These are phyloP conservation scores for Botrytis paeoniae DNA, from an alignment of 2,329 filamentous ascomycete genomes.

Conservation along the genomic window DNA sequence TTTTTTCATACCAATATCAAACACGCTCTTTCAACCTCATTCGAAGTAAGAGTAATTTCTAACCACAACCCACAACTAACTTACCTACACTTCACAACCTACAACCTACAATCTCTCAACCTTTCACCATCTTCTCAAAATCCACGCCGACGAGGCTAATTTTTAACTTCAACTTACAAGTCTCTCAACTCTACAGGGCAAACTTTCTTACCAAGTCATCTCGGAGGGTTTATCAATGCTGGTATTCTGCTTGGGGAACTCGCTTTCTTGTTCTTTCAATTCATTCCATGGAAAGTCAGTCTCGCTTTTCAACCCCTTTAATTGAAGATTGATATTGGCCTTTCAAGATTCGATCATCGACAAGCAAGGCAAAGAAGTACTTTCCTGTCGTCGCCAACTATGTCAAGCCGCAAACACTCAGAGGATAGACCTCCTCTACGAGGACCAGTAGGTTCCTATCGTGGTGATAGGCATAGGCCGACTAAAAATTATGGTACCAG, in stretches of 20 bases:
- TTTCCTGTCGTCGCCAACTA: background rate
- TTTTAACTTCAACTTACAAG: background rate
- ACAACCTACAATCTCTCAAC: background rate
- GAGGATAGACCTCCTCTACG: background rate
- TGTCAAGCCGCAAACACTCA: conserved; percentile 1
- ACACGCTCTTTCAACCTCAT: background rate
- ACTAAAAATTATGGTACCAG: background rate
- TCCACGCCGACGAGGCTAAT: background rate
- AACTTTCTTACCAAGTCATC: background rate
- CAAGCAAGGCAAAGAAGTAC: background rate
- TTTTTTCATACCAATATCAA: background rate
- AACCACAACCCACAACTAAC: background rate
- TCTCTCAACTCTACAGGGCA: background rate
- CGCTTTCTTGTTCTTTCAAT: background rate
- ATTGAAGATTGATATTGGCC: background rate
- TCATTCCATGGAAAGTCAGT: background rate
- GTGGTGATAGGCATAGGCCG: background rate
- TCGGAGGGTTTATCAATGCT: background rate
- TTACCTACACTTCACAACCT: background rate
- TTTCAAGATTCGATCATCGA: background rate
- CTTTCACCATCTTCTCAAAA: background rate
- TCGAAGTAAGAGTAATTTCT: background rate
- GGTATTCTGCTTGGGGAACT: background rate
- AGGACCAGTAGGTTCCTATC: background rate
- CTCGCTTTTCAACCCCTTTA: background rate